These are phyloP conservation scores for Tubosaeta brunneosetosa DNA, from an alignment of 768 basidiomycete species.

Conservation along the genomic window DNA sequence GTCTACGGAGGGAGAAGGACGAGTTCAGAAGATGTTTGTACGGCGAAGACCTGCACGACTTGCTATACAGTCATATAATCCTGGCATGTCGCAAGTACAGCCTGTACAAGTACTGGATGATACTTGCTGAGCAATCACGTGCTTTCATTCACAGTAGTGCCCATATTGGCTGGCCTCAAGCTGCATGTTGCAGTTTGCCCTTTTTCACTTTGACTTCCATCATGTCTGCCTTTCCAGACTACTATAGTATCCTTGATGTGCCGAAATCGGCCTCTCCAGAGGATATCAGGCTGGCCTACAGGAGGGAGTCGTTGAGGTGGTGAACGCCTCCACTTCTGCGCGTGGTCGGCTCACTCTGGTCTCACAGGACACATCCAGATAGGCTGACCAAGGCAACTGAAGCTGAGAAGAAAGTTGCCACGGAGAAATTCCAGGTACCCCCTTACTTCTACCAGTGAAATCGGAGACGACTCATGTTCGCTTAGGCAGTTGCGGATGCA, in stretches of 20 bases:
- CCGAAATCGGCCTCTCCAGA: constrained; percentile 57
- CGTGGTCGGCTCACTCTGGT: constrained; percentile 14
- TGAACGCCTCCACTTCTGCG: background rate
- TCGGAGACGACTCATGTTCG: background rate
- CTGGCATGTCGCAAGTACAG: constrained; percentile 1
- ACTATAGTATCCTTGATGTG: constrained; percentile 62
- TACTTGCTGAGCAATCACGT: constrained; percentile 19
- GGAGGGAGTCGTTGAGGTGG: constrained; percentile 71
- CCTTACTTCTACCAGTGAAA: constrained; percentile 20
- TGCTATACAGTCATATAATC: constrained; percentile 13
- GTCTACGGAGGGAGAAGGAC: constrained; percentile 9
- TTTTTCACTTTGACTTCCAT: constrained; percentile 18
- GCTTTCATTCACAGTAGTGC: constrained; percentile 1
- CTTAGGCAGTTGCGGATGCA: constrained; percentile 79
- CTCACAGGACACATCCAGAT: constrained; percentile 81
- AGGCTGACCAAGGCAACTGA: constrained; percentile 65
- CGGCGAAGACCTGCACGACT: constrained; percentile 43
- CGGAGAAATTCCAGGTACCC: constrained; percentile 80
- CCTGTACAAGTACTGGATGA: constrained; percentile 14
- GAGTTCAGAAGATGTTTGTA: constrained; percentile 29
- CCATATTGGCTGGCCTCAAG: background rate
- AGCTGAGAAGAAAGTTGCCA: constrained; percentile 67
- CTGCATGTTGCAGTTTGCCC: constrained; percentile 9
- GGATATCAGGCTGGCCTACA: constrained; percentile 73
- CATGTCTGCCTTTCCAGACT: constrained; percentile 79